Evolutionary conservation across 202 grass and related monocot genomes (phyloP).

Genomic region (Cymbopogon flexuosus): DNA sequence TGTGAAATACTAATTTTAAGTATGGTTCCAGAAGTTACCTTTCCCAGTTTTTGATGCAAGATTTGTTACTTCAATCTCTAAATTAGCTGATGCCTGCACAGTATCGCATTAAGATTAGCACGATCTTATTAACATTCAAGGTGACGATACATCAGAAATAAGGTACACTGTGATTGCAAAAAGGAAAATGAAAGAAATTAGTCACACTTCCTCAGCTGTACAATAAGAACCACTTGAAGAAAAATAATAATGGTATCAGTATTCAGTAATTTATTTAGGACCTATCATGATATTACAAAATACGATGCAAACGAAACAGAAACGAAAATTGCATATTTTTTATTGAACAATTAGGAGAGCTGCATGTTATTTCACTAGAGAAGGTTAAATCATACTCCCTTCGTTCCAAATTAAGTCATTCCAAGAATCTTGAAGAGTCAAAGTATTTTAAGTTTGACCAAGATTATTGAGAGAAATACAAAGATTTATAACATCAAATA

Average conservation of each 20-base stretch:
- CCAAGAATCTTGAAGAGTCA: no score
- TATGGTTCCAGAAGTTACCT: constrained; percentile 48
- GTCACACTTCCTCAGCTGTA: neutral
- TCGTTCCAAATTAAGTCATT: no score
- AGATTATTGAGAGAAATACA: no score
- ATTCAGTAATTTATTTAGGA: neutral
- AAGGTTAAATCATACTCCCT: neutral
- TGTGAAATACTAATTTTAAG: constrained; percentile 19
- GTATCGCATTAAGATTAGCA: constrained; percentile 6
- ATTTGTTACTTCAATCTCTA: constrained; percentile 99
- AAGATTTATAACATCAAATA: no score
- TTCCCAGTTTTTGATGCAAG: constrained; percentile 88
- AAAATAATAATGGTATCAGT: neutral
- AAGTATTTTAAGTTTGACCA: no score
- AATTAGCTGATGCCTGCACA: constrained; percentile 79
- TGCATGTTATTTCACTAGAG: neutral
- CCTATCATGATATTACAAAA: neutral
- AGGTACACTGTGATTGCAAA: neutral
- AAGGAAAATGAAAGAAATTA: neutral
- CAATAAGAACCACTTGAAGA: neutral
- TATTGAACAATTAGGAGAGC: neutral
- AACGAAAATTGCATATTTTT: neutral
- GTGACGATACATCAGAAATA: neutral
- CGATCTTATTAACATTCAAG: constrained; percentile 5
- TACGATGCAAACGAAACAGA: neutral